These are phyloP conservation scores for Erigeron canadensis DNA, from an alignment of 129 eudicot genomes.

Conservation along the genomic window DNA sequence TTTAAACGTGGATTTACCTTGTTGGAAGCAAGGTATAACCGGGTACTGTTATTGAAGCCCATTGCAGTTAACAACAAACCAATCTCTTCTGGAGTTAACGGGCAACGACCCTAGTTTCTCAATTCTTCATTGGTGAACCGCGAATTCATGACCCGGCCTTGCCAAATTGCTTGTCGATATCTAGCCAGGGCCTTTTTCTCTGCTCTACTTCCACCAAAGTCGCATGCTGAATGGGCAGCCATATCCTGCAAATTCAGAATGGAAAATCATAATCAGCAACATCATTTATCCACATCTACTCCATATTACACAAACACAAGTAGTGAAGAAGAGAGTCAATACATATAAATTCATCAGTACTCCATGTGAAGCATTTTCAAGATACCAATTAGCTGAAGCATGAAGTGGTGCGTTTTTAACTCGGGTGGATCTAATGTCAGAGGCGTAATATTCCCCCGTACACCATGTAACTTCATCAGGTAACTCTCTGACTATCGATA, in stretches of 20 bases:
- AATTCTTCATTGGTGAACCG: constrained; percentile 86
- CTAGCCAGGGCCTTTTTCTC: constrained; percentile 87
- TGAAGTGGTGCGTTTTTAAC: constrained; percentile 91
- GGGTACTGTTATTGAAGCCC: constrained; percentile 85
- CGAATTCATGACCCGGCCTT: constrained; percentile 85
- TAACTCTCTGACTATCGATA: constrained; percentile 65
- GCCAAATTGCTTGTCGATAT: constrained; percentile 88
- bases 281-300: constrained; percentile 45
- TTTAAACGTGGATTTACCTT: constrained; percentile 51
- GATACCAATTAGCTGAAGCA: constrained; percentile 94
- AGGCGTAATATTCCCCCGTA: constrained; percentile 87
- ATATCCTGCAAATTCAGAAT: constrained; percentile 56
- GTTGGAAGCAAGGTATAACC: constrained; percentile 93
- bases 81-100: constrained; percentile 95
- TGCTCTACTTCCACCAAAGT: constrained; percentile 97
- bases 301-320: constrained; percentile 14
- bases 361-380: constrained; percentile 67
- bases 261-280: not conserved
- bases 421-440: constrained; percentile 83
- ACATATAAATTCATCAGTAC: constrained; percentile 48
- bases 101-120: constrained; percentile 92
- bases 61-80: constrained; percentile 80
- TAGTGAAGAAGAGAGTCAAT: not conserved
- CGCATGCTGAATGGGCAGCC: constrained; percentile 99
- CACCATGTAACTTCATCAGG: constrained; percentile 92